Percentiles rank a stretch among this genome's conserved stretches.
phyloP scores from a whole-genome alignment of 371 early-diverging fungal species.

The Capillidium heterosporum region DNA sequence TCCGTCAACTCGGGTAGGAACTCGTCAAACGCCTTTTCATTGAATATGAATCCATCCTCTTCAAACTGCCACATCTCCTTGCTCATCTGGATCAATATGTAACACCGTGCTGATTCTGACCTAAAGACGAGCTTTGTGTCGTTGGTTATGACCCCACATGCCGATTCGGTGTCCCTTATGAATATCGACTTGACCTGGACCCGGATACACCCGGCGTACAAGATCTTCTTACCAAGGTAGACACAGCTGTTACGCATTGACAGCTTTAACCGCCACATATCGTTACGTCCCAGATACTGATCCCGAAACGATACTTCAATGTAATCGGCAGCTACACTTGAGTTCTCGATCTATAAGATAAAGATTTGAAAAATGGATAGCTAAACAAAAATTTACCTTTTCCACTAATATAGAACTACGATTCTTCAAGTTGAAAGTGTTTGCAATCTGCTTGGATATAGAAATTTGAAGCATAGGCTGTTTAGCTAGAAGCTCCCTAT shows the following conservation, averaged over 20 bases:
- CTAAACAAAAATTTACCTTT: slow-evolving; percentile 18
- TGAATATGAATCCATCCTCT: slow-evolving; percentile 84
- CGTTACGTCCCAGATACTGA: slow-evolving; percentile 81
- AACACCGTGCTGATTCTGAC: slow-evolving; percentile 84
- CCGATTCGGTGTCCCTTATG: slow-evolving; percentile 30
- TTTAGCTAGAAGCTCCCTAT: slow-evolving; percentile 2
- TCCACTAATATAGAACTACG: slow-evolving; percentile 43
- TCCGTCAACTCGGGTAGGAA: slow-evolving; percentile 79
- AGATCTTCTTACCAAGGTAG: slow-evolving; percentile 58
- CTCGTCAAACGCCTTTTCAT: slow-evolving; percentile 75
- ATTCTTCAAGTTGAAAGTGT: slow-evolving; percentile 28
- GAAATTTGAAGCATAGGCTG: slow-evolving; percentile 12
- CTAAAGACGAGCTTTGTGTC: slow-evolving; percentile 77
- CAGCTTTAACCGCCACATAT: slow-evolving; percentile 83
- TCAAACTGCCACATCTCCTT: slow-evolving; percentile 94
- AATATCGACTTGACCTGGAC: slow-evolving; percentile 72
- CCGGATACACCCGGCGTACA: slow-evolving; percentile 50
- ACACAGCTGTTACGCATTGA: slow-evolving; percentile 48
- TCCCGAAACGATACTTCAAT: slow-evolving; percentile 77
- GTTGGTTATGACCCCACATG: slow-evolving; percentile 57
- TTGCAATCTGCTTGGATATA: slow-evolving; percentile 31
- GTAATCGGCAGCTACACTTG: slow-evolving; percentile 46
- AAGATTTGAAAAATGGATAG: slow-evolving; percentile 9
- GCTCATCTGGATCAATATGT: slow-evolving; percentile 87
- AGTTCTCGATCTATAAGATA: slow-evolving; percentile 34